Percentiles rank a stretch among this genome's conserved stretches.
These are phyloP conservation scores for Ogataea neopini DNA, from an alignment of 805 yeast genomes.

Conservation along the genomic window DNA sequence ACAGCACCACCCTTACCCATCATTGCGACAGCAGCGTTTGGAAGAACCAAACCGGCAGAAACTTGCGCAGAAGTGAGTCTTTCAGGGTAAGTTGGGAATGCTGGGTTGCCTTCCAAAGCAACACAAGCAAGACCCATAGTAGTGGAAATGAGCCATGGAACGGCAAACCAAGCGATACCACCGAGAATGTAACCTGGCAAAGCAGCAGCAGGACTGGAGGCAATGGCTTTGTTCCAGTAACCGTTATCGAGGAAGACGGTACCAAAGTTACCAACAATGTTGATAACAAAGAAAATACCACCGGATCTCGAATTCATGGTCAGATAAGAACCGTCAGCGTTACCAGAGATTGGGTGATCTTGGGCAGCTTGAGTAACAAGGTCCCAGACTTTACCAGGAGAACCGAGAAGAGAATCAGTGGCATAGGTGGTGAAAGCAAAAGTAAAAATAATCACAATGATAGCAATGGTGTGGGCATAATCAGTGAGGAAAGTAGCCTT, in stretches of 20 bases:
- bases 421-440: constrained; percentile 82
- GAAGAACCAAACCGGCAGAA: constrained; percentile 76
- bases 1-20: constrained; percentile 89
- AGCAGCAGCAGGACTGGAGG: constrained; percentile 72
- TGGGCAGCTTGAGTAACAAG: constrained; percentile 60
- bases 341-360: constrained; percentile 69
- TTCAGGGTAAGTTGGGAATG: constrained; percentile 80
- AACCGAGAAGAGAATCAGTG: constrained; percentile 67
- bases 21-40: constrained; percentile 78
- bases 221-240: constrained; percentile 44
- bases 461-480: constrained; percentile 77
- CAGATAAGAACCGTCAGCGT: constrained; percentile 81
- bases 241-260: constrained; percentile 31
- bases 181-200: constrained; percentile 87
- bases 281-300: constrained; percentile 87
- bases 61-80: constrained; percentile 67
- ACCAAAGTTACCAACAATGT: constrained; percentile 73
- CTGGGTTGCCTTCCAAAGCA: constrained; percentile 65
- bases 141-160: constrained; percentile 80
- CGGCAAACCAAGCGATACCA: constrained; percentile 89
- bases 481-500: constrained; percentile 82
- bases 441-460: constrained; percentile 73
- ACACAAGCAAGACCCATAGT: constrained; percentile 86
- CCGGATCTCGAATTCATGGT: constrained; percentile 87
- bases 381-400: constrained; percentile 82